These are phyloP conservation scores for Cardamine occulta DNA, from an alignment of 345 rosid species.

Conservation along the genomic window DNA sequence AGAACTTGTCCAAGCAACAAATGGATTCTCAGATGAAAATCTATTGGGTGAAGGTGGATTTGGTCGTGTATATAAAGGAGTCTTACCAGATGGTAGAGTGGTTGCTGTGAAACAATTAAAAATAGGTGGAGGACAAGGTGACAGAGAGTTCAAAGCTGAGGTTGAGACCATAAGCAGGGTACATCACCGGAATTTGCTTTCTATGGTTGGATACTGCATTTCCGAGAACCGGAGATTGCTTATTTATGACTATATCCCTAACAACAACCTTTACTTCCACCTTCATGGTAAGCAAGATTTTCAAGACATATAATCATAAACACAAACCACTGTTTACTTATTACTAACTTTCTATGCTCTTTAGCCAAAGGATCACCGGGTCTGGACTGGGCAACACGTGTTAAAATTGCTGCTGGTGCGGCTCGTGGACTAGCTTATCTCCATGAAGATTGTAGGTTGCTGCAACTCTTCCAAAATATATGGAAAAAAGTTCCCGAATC, in stretches of 20 bases:
- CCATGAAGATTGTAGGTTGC: conserved; percentile 89
- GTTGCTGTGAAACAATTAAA: conserved; percentile 90
- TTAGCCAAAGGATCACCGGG: conserved; percentile 64
- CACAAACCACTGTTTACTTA: conserved; percentile 6
- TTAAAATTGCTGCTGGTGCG: conserved; percentile 86
- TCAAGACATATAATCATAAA: not conserved
- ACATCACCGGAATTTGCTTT: conserved; percentile 94
- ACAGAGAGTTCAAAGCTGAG: conserved; percentile 91
- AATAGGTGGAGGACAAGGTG: conserved; percentile 88
- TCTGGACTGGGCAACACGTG: conserved; percentile 78
- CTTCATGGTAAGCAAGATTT: conserved; percentile 71
- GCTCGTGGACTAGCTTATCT: conserved; percentile 99
- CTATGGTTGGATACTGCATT: conserved; percentile 93
- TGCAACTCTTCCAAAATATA: conserved; percentile 14
- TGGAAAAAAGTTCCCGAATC: not conserved
- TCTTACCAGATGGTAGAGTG: conserved; percentile 79
- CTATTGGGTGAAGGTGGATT: conserved; percentile 96
- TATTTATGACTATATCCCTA: conserved; percentile 81
- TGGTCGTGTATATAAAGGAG: conserved; percentile 87
- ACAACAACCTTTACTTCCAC: conserved; percentile 87
- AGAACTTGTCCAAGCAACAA: conserved; percentile 70
- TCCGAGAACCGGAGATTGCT: conserved; percentile 80
- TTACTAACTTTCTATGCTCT: conserved; percentile 20
- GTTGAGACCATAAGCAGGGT: conserved; percentile 92
- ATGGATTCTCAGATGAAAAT: conserved; percentile 77